These are phyloP conservation scores for Elsinoe perseae DNA, from an alignment of 2,329 filamentous ascomycete genomes.

Conservation along the genomic window DNA sequence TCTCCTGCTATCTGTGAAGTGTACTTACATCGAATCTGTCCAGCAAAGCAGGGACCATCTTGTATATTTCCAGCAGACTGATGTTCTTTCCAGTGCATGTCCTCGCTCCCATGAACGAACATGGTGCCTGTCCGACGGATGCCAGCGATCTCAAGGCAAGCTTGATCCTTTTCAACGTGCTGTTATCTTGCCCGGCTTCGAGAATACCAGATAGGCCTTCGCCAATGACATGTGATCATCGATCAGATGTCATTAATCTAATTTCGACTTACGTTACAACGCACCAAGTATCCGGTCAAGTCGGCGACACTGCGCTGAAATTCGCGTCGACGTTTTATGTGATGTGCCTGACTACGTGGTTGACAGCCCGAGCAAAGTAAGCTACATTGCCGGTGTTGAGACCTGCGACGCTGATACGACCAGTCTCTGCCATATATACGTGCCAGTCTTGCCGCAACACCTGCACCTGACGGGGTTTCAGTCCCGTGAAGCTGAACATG, in stretches of 20 bases:
- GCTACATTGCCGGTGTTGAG: no score
- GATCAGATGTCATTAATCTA: neutral
- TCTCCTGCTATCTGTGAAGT: neutral
- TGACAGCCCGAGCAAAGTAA: no score
- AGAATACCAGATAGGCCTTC: slow-evolving; percentile 33
- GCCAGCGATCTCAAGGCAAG: slow-evolving; percentile 27
- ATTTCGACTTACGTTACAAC: no score
- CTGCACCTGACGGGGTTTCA: slow-evolving; percentile 61
- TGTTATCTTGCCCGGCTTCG: slow-evolving; percentile 29
- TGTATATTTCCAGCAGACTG: slow-evolving; percentile 47
- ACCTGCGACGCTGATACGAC: slow-evolving; percentile 6
- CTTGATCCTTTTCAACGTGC: slow-evolving; percentile 30
- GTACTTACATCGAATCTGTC: neutral
- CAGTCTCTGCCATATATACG: slow-evolving; percentile 53
- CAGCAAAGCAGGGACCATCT: slow-evolving; percentile 23
- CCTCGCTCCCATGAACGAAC: slow-evolving; percentile 45
- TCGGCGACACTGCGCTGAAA: no score
- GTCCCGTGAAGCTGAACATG: slow-evolving; percentile 89
- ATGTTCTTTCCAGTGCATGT: slow-evolving; percentile 45
- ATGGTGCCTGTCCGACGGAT: slow-evolving; percentile 34
- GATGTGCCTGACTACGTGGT: no score
- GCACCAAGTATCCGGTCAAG: no score
- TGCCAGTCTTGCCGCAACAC: slow-evolving; percentile 60
- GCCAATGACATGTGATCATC: slow-evolving; percentile 33
- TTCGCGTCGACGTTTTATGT: no score